Conservation (phyloP, 306 rosid species). For the Ceratonia siliqua region DNA sequence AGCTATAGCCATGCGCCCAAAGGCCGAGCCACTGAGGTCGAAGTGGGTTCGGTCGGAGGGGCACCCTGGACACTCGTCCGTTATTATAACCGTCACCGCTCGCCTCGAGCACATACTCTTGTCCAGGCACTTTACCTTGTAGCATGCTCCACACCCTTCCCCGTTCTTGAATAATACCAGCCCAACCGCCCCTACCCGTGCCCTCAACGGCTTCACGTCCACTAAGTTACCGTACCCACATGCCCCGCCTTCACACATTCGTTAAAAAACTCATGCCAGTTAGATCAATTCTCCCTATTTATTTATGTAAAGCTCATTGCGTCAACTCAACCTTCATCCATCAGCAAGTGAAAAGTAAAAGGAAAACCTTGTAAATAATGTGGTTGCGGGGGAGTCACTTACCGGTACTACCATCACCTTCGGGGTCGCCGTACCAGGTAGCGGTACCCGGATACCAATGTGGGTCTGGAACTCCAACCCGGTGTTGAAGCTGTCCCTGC, state of each 20-base stretch:
- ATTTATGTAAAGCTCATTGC: background rate
- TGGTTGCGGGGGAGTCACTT: background rate
- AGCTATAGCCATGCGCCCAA: slow-evolving; percentile 80
- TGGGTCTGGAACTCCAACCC: slow-evolving; percentile 32
- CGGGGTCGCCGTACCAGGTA: slow-evolving; percentile 94
- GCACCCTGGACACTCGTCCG: slow-evolving; percentile 93
- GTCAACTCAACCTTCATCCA: slow-evolving; percentile 21
- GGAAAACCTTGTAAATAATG: background rate
- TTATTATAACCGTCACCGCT: slow-evolving; percentile 81
- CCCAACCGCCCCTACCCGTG: slow-evolving; percentile 88
- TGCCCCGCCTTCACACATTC: slow-evolving; percentile 72
- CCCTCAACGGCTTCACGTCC: slow-evolving; percentile 82
- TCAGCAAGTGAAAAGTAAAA: background rate
- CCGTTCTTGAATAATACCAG: slow-evolving; percentile 78
- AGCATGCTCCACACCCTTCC: slow-evolving; percentile 92
- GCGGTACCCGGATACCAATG: slow-evolving; percentile 85
- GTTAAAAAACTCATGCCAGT: too few species aligned
- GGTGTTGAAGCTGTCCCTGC: slow-evolving; percentile 46
- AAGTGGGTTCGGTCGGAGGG: slow-evolving; percentile 70
- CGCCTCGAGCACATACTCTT: slow-evolving; percentile 67
- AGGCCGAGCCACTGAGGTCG: slow-evolving; percentile 93
- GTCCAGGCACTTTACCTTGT: slow-evolving; percentile 83
- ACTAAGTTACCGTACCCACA: slow-evolving; percentile 91
- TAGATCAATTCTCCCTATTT: too few species aligned
- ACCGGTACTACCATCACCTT: slow-evolving; percentile 97